Base-by-base conservation (phyloP, 768 basidiomycete genomes). In the Cyclocybe cylindracea region DNA sequence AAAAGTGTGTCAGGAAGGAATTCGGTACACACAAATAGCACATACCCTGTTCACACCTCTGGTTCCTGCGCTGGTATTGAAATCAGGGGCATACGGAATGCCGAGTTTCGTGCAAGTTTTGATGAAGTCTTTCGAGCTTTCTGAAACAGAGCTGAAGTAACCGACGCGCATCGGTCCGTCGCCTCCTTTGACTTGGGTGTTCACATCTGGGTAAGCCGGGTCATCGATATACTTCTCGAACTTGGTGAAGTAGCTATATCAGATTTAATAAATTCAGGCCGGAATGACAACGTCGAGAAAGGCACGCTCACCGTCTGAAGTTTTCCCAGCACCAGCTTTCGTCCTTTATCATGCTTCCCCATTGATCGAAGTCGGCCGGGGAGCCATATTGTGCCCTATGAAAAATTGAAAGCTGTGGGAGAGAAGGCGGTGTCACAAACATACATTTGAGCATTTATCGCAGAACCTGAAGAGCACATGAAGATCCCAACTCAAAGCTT, bases 311-410 rank as follows among this genome's bases (percentile, higher is more conserved):
- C 87, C 67, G 62, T 51, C 73, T 69, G 55, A 89, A 74, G 34
- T 79, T 75, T 36, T 76, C 65, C 74, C 78, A 84, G n/a, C 77
- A 66, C 87, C 87, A 89, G 2, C 74, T 70, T 7, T 77, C 68
- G 36, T 86, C 80, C 7, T 78, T 81, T 10, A 72, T 70, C 29
- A 81, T 76, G 3, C 65, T 61, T 0, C 79, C 82, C 78, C 84
- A 87, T 63, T 87, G 79, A 56, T 88, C 82, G 48, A 82, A 88
- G 59, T 89, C 87, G 1, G 79, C 78, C 3, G 87, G 86, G 19
- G 84, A 74, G 16, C 85, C 85, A 24, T 79, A 80, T 10, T 89
- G 87, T 38, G 79, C 80, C 80, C 80, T 78, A 41, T 10, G n/a
- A 48, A 32, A 16, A 36, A 36, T 7, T 32, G 29, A 29, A 29